phyloP scores from a whole-genome alignment of 1,284 basidiomycete genomes.

The Inonotus hispidus region DNA sequence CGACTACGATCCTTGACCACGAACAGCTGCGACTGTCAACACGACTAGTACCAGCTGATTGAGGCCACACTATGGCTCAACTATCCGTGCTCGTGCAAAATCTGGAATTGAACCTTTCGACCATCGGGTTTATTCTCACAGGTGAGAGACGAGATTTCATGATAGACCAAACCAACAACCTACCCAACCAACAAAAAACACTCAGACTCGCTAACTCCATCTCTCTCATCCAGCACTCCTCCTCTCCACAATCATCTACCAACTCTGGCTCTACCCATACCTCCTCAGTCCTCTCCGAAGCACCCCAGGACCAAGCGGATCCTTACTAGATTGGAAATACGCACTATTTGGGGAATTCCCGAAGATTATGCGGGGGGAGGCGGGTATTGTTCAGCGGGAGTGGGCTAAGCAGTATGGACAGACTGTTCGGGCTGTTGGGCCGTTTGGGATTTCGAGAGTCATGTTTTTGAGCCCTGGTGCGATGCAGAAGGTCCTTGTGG shows the following conservation, averaged over 20 bases:
- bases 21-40: too few species aligned
- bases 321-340: slow-evolving; percentile 28
- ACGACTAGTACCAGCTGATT: too few species aligned
- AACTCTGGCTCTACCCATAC: slow-evolving; percentile 33
- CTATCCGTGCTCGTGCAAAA: too few species aligned
- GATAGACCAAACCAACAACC: too few species aligned
- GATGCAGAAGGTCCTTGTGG: slow-evolving; percentile 38
- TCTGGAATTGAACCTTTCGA: too few species aligned
- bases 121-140: too few species aligned
- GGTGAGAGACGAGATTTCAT: too few species aligned
- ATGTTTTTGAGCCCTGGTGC: slow-evolving; percentile 39
- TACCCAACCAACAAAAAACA: neutral
- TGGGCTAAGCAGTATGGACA: slow-evolving; percentile 43
- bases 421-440: slow-evolving; percentile 38
- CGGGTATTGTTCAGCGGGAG: slow-evolving; percentile 39
- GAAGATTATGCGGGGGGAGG: slow-evolving; percentile 35
- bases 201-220: neutral
- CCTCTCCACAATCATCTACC: slow-evolving; percentile 16
- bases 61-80: too few species aligned
- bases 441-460: slow-evolving; percentile 41
- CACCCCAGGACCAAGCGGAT: slow-evolving; percentile 35
- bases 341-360: slow-evolving; percentile 31
- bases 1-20: too few species aligned
- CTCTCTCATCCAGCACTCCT: neutral
- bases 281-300: slow-evolving; percentile 38